Percentiles rank a stretch among this genome's conserved stretches.
Conservation (phyloP, 345 rosid species). For the Carallia brachiata region DNA sequence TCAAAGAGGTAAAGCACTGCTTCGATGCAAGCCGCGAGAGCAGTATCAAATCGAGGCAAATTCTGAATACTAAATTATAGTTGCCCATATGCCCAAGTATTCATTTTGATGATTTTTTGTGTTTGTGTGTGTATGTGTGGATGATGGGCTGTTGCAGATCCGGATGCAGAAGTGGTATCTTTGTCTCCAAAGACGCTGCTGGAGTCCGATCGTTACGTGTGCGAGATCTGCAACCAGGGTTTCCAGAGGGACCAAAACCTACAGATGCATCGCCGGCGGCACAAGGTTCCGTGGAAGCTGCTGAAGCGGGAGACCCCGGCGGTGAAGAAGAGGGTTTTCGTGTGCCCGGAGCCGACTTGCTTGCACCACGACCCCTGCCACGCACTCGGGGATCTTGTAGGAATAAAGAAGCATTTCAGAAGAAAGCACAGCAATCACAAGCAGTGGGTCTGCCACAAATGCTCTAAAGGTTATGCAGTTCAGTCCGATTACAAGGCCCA, state of each 20-base stretch:
- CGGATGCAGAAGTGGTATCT: slow-evolving; percentile 92
- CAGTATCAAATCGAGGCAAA: too few species aligned
- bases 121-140: not conserved
- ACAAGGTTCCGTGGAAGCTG: slow-evolving; percentile 98
- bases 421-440: slow-evolving; percentile 85
- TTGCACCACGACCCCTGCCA: slow-evolving; percentile 93
- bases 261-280: slow-evolving; percentile 95
- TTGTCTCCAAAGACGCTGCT: slow-evolving; percentile 82
- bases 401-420: slow-evolving; percentile 89
- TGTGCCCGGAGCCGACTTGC: slow-evolving; percentile 92
- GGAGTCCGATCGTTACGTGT: slow-evolving; percentile 90
- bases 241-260: slow-evolving; percentile 97
- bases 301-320: slow-evolving; percentile 77
- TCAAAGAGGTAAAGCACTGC: too few species aligned
- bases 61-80: too few species aligned
- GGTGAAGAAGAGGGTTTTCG: slow-evolving; percentile 74
- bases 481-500: slow-evolving; percentile 97
- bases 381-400: slow-evolving; percentile 96
- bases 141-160: slow-evolving; percentile 48
- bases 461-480: slow-evolving; percentile 95
- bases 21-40: too few species aligned
- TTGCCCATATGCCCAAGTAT: not conserved
- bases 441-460: slow-evolving; percentile 91
- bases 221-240: slow-evolving; percentile 98
- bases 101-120: not conserved